These are phyloP conservation scores for Pseudonitzschia delicatissima DNA, from an alignment of 108 stramenopile species.

Conservation along the genomic window DNA sequence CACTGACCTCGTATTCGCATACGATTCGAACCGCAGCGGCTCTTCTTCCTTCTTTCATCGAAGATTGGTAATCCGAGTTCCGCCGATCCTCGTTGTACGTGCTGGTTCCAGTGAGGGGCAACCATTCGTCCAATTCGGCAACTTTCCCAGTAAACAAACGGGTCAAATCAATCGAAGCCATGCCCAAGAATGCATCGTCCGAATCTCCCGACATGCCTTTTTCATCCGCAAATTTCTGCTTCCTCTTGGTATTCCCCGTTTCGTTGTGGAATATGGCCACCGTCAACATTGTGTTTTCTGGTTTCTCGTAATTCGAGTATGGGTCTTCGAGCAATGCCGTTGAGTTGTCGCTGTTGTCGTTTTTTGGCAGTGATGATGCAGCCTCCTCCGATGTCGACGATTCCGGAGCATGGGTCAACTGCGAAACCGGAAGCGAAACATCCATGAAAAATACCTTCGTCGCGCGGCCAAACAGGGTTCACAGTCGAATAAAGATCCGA, in stretches of 20 bases:
- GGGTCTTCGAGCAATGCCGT: neutral
- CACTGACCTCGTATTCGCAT: slow-evolving; percentile 77
- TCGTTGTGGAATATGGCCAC: slow-evolving; percentile 51
- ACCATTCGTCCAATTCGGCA: slow-evolving; percentile 67
- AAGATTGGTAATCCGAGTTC: neutral
- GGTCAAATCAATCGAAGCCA: slow-evolving; percentile 61
- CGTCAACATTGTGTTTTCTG: slow-evolving; percentile 37
- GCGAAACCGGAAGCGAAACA: slow-evolving; percentile 48
- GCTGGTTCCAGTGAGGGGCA: slow-evolving; percentile 29
- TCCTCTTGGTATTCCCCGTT: slow-evolving; percentile 4
- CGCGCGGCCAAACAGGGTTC: slow-evolving; percentile 70
- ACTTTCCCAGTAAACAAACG: slow-evolving; percentile 66
- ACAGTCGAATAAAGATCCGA: slow-evolving; percentile 53
- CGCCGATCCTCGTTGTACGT: neutral
- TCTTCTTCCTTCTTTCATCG: neutral
- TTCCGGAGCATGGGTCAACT: slow-evolving; percentile 16
- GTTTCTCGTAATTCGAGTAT: slow-evolving; percentile 18
- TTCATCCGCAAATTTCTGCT: neutral
- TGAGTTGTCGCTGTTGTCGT: neutral
- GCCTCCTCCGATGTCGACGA: neutral
- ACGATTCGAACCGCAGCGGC: slow-evolving; percentile 54
- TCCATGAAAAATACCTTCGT: slow-evolving; percentile 82
- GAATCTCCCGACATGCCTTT: slow-evolving; percentile 39
- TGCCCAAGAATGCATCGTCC: slow-evolving; percentile 64
- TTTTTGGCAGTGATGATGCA: neutral